Evolutionary conservation across 2,329 filamentous ascomycete genomes (phyloP).

Genomic region (Cladosporium cucumerinum): DNA sequence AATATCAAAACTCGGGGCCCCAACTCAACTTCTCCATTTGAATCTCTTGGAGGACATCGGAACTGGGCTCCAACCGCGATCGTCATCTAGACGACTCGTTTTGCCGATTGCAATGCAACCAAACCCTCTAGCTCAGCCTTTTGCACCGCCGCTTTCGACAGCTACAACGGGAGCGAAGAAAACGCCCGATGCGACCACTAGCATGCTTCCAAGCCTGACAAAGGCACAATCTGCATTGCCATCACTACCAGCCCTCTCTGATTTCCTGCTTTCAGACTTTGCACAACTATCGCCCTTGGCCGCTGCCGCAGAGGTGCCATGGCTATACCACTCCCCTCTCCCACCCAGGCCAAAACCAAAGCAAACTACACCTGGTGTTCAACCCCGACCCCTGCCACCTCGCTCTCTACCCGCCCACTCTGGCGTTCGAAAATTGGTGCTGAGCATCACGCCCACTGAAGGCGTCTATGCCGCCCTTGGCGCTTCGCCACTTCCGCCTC

Average conservation of each 20-base stretch:
- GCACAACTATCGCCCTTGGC: neutral
- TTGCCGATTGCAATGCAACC: neutral
- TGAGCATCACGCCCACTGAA: constrained; percentile 13
- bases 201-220: neutral
- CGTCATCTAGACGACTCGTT: neutral
- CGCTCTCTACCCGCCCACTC: neutral
- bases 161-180: neutral
- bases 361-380: neutral
- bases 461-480: constrained; percentile 2
- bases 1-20: neutral
- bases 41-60: neutral
- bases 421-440: neutral
- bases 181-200: neutral
- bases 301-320: neutral
- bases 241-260: constrained; percentile 3
- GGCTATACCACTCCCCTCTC: constrained; percentile 8
- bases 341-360: neutral
- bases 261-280: neutral
- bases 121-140: neutral
- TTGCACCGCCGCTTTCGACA: neutral
- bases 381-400: neutral
- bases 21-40: too few relatives aligned
- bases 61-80: neutral
- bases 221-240: neutral
- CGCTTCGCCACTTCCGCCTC: neutral